phyloP scores from a whole-genome alignment of 2,329 filamentous ascomycete species.

The Daldinia sp. region DNA sequence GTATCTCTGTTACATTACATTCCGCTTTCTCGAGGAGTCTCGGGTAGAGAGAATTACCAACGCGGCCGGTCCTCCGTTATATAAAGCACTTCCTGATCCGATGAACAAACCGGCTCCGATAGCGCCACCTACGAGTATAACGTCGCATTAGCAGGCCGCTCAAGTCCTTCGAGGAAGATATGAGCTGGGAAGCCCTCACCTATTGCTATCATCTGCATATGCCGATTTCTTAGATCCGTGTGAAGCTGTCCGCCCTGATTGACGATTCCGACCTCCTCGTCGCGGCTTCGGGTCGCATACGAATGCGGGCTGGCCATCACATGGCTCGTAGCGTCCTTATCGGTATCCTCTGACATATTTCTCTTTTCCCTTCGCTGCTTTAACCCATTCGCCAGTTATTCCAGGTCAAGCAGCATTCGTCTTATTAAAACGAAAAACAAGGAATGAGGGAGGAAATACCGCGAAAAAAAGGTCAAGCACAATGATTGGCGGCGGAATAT shows the following conservation, averaged over 20 bases:
- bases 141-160: slow-evolving; percentile 9
- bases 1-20: background rate
- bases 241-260: slow-evolving; percentile 47
- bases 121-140: slow-evolving; percentile 48
- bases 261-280: slow-evolving; percentile 51
- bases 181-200: slow-evolving; percentile 42
- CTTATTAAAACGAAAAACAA: background rate
- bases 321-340: background rate
- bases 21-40: background rate
- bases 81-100: slow-evolving; percentile 67
- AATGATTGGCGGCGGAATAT: background rate
- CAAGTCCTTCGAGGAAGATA: background rate
- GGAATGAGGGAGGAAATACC: background rate
- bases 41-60: slow-evolving; percentile 45
- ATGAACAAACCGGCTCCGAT: slow-evolving; percentile 72
- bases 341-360: background rate
- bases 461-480: background rate
- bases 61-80: slow-evolving; percentile 65
- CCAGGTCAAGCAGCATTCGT: background rate
- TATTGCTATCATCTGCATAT: slow-evolving; percentile 59
- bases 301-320: background rate
- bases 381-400: background rate
- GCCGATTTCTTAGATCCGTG: slow-evolving; percentile 50
- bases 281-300: slow-evolving; percentile 25
- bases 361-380: background rate